phyloP scores from a whole-genome alignment of 768 basidiomycete genomes.

The Russula abietina region DNA sequence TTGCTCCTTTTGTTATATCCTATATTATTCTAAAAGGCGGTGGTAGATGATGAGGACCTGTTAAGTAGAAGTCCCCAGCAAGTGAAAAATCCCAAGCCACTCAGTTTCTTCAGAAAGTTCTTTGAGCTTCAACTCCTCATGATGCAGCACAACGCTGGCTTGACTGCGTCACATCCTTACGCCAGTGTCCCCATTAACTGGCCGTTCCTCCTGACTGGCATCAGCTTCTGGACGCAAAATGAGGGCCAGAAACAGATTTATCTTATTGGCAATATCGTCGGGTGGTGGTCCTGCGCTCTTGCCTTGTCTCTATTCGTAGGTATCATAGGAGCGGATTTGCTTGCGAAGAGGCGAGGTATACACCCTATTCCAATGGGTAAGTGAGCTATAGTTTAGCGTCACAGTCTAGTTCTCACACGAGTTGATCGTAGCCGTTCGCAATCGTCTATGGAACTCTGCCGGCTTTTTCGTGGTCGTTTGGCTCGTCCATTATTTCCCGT shows the following conservation, averaged over 20 bases:
- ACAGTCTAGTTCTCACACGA: constrained; percentile 7
- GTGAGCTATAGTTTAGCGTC: constrained; percentile 31
- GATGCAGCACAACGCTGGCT: constrained; percentile 98
- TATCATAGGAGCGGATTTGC: constrained; percentile 80
- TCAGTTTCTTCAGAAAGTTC: constrained; percentile 95
- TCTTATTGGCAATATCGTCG: constrained; percentile 87
- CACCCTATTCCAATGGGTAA: constrained; percentile 83
- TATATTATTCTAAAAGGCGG: constrained; percentile 9
- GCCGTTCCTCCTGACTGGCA: constrained; percentile 94
- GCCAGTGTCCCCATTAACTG: constrained; percentile 94
- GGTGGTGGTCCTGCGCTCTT: constrained; percentile 92
- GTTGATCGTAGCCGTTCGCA: constrained; percentile 64
- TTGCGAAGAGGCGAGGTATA: constrained; percentile 80
- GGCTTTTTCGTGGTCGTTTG: constrained; percentile 95
- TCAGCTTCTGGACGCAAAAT: constrained; percentile 96
- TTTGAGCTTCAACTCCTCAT: constrained; percentile 88
- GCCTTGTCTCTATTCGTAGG: constrained; percentile 85
- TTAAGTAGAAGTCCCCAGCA: constrained; percentile 47
- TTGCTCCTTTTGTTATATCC: background rate
- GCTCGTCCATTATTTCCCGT: constrained; percentile 94
- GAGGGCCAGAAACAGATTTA: constrained; percentile 89
- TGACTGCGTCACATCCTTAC: constrained; percentile 97
- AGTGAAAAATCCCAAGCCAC: constrained; percentile 64
- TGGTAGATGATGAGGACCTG: constrained; percentile 49
- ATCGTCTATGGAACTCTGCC: constrained; percentile 90